Percentiles rank a stretch among this genome's conserved stretches.
Conservation (phyloP, 2,329 filamentous ascomycete species). For the Xylariales sp. region DNA sequence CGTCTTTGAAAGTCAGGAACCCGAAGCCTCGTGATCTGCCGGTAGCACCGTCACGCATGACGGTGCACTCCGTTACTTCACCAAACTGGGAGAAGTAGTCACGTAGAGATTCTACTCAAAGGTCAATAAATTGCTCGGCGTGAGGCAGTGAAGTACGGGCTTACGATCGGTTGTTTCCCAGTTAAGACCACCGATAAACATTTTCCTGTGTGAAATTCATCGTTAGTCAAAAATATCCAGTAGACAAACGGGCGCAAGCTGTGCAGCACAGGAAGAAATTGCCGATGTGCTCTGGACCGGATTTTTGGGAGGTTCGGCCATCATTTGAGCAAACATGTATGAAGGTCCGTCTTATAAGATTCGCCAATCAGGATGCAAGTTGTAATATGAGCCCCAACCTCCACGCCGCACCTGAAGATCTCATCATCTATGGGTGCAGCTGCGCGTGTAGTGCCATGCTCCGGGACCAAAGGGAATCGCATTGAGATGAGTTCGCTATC, state of each 20-base stretch:
- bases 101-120: conserved; percentile 74
- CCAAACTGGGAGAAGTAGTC: conserved; percentile 98
- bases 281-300: no score
- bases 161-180: conserved; percentile 99
- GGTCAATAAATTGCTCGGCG: not conserved
- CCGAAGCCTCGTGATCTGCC: conserved; percentile 94
- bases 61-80: conserved; percentile 94
- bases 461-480: not conserved
- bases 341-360: no score
- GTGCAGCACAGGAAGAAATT: no score
- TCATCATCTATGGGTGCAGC: conserved; percentile 19
- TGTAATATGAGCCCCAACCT: no score
- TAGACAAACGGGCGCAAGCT: conserved; percentile 2
- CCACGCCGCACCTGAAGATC: no score
- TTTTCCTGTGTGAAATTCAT: conserved; percentile 65
- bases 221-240: conserved; percentile 17
- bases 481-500: not conserved
- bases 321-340: no score
- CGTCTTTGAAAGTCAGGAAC: conserved; percentile 95
- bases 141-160: conserved; percentile 28
- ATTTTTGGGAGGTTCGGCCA: no score
- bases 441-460: conserved; percentile 8
- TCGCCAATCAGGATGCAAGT: no score
- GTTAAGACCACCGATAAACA: conserved; percentile 98
- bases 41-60: conserved; percentile 96